phyloP scores from a whole-genome alignment of 2,329 filamentous ascomycete species.

The Monilinia vaccinii-corymbosi region DNA sequence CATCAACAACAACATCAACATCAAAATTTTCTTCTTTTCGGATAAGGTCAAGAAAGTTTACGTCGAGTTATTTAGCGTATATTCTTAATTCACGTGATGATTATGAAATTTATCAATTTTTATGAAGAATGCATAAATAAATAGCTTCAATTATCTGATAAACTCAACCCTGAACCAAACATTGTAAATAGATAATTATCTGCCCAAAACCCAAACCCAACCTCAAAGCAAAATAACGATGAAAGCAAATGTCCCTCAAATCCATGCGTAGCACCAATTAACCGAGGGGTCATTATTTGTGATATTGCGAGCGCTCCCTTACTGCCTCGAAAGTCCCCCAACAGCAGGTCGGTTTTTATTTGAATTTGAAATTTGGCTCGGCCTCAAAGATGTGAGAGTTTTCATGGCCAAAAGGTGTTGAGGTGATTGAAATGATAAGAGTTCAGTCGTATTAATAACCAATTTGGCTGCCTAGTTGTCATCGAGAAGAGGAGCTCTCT shows the following conservation, averaged over 20 bases:
- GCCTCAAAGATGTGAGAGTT: too few relatives aligned
- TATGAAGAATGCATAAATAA: too few relatives aligned
- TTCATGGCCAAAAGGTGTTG: background rate
- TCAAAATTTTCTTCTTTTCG: background rate
- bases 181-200: background rate
- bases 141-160: background rate
- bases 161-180: background rate
- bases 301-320: background rate
- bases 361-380: background rate
- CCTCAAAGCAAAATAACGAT: background rate
- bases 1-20: too few relatives aligned
- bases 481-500: conserved; percentile 53
- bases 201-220: background rate
- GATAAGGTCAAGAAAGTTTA: too few relatives aligned
- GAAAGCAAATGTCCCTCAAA: background rate
- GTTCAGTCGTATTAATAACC: background rate
- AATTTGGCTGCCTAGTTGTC: conserved; percentile 36
- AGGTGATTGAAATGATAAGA: background rate
- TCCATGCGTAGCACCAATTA: background rate
- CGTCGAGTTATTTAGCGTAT: too few relatives aligned
- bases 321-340: background rate
- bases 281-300: background rate
- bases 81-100: too few relatives aligned
- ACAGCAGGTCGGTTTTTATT: background rate
- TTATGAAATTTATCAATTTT: too few relatives aligned